A percentile compares a stretch with the other conserved stretches of the same genome.
phyloP scores from a whole-genome alignment of 805 yeast species.

The Starmerella floris region DNA sequence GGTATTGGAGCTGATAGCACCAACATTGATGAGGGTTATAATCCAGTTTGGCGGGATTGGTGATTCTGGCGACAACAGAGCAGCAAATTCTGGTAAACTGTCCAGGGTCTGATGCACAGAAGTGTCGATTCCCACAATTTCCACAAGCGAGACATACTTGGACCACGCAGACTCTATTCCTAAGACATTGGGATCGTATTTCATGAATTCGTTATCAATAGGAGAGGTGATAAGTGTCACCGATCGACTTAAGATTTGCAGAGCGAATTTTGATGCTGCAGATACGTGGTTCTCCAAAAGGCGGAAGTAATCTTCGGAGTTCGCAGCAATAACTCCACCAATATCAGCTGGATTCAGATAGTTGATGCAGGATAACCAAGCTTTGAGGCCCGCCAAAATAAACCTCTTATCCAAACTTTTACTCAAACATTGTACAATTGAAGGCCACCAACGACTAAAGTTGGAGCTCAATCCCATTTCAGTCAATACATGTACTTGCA shows the following conservation, averaged over 20 bases:
- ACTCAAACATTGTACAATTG: constrained; percentile 1
- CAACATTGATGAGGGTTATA: constrained; percentile 57
- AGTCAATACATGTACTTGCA: constrained; percentile 4
- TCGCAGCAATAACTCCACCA: background rate
- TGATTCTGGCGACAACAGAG: constrained; percentile 38
- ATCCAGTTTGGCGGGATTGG: constrained; percentile 59
- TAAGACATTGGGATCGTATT: constrained; percentile 30
- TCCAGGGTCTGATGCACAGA: constrained; percentile 78
- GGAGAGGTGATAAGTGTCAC: constrained; percentile 30
- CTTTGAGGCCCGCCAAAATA: constrained; percentile 9
- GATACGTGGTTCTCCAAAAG: constrained; percentile 4
- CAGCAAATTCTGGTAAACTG: constrained; percentile 49
- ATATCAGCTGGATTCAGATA: background rate
- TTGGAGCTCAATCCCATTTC: background rate
- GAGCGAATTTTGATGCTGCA: constrained; percentile 36
- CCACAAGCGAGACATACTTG: constrained; percentile 58
- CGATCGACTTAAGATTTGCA: constrained; percentile 52
- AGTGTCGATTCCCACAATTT: constrained; percentile 71
- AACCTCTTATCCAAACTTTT: constrained; percentile 5
- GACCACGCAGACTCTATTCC: constrained; percentile 45
- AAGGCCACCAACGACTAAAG: constrained; percentile 9
- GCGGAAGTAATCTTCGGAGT: constrained; percentile 6
- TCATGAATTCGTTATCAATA: constrained; percentile 31
- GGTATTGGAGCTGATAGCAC: constrained; percentile 52
- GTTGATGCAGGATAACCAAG: constrained; percentile 12